Percentiles rank a stretch among this genome's conserved stretches.
Evolutionary conservation across 495 filamentous ascomycete species (phyloP).

Genomic region (Penicillium verhagenii): DNA sequence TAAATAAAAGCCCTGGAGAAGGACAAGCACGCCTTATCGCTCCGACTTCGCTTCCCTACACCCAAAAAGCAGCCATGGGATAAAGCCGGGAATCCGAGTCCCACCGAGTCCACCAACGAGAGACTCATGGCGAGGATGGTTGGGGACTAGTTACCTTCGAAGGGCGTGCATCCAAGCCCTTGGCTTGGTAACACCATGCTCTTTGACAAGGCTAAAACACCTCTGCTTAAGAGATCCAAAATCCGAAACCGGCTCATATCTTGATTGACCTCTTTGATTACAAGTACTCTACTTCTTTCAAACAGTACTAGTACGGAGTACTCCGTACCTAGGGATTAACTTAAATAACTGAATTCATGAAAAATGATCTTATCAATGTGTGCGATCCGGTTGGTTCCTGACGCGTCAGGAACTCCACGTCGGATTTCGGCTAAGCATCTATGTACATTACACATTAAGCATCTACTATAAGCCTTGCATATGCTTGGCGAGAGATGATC

Average conservation of each 20-base stretch:
- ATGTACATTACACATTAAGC: too few relatives aligned
- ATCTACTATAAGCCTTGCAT: neutral
- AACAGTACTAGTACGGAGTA: neutral
- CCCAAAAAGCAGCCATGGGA: neutral
- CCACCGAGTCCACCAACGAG: neutral
- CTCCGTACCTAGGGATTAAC: neutral
- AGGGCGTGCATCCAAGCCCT: constrained; percentile 1
- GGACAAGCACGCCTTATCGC: constrained; percentile 12
- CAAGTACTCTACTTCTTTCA: too few relatives aligned
- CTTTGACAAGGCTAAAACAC: neutral
- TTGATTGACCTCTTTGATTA: too few relatives aligned
- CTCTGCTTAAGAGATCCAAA: neutral
- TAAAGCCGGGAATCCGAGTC: neutral
- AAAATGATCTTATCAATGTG: neutral
- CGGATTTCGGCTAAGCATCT: constrained; percentile 2
- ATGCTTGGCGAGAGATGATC: neutral
- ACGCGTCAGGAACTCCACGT: neutral
- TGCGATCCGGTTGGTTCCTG: neutral
- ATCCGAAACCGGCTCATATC: neutral
- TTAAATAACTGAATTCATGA: neutral
- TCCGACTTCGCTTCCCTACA: constrained; percentile 24
- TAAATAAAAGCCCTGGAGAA: constrained; percentile 13
- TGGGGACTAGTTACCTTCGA: neutral
- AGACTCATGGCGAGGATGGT: neutral
- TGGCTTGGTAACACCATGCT: neutral